Conservation (phyloP, 148 eudicot genomes). For the Silene latifolia region DNA sequence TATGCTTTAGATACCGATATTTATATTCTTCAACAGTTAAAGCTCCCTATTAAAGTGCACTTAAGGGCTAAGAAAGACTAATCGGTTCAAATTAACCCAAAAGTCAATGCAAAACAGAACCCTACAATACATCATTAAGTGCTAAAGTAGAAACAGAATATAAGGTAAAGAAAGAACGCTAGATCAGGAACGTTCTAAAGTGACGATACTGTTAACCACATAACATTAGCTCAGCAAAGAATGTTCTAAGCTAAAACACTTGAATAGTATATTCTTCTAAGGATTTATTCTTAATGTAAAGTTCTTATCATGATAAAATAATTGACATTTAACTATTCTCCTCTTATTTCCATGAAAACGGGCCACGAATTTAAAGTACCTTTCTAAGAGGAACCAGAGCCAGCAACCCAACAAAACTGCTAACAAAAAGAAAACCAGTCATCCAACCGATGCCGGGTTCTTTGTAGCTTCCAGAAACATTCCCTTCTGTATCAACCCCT, state of each 20-base stretch:
- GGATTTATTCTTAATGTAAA: slow-evolving; percentile 13
- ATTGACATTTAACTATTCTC: slow-evolving; percentile 9
- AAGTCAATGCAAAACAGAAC: slow-evolving; percentile 14
- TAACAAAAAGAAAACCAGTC: slow-evolving; percentile 72
- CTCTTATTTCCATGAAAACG: slow-evolving; percentile 5
- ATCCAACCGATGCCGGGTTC: slow-evolving; percentile 73
- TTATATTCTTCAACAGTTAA: too few relatives aligned
- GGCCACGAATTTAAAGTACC: slow-evolving; percentile 28
- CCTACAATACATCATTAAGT: slow-evolving; percentile 14
- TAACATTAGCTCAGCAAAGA: slow-evolving; percentile 20
- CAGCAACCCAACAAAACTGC: slow-evolving; percentile 67
- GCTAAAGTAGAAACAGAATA: slow-evolving; percentile 13
- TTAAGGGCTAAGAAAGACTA: slow-evolving; percentile 8
- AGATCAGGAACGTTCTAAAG: slow-evolving; percentile 11
- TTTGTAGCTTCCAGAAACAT: slow-evolving; percentile 57
- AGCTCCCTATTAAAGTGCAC: not conserved
- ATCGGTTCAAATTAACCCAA: slow-evolving; percentile 4
- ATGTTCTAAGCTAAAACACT: slow-evolving; percentile 4
- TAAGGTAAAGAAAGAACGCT: slow-evolving; percentile 17
- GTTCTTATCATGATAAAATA: slow-evolving; percentile 13
- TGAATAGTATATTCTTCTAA: slow-evolving; percentile 11
- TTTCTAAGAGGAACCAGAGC: slow-evolving; percentile 84
- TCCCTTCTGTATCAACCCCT: slow-evolving; percentile 68
- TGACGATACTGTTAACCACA: not conserved
- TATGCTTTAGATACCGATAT: too few relatives aligned